phyloP scores from a whole-genome alignment of 129 eudicot species.

The Saussurea involucrata region DNA sequence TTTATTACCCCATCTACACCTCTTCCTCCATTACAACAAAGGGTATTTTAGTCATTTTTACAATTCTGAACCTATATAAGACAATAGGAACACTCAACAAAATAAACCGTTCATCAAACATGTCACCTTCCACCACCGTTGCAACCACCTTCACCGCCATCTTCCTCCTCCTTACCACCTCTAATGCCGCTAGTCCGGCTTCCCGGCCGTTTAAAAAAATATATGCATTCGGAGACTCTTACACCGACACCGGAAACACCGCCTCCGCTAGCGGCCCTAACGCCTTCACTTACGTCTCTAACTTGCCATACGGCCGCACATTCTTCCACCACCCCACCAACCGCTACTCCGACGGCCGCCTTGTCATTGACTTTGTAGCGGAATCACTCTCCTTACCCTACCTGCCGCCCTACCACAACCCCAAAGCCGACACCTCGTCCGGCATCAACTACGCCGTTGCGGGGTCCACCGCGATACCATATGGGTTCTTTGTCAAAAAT shows the following conservation, averaged over 20 bases:
- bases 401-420: conserved; percentile 61
- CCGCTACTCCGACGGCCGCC: conserved; percentile 88
- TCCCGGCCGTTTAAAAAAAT: conserved; percentile 44
- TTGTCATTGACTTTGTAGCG: conserved; percentile 76
- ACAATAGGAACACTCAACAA: neutral
- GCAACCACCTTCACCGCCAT: conserved; percentile 11
- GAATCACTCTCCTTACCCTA: conserved; percentile 54
- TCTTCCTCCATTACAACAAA: conserved; percentile 10
- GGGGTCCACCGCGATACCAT: conserved; percentile 74
- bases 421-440: conserved; percentile 28
- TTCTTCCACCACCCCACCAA: conserved; percentile 91
- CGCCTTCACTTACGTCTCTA: conserved; percentile 53
- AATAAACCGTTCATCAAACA: conserved; percentile 4
- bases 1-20: conserved; percentile 28
- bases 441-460: conserved; percentile 85
- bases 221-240: conserved; percentile 82
- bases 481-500: conserved; percentile 59
- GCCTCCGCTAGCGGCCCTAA: conserved; percentile 50
- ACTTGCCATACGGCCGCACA: conserved; percentile 74
- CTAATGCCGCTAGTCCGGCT: neutral
- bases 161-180: neutral
- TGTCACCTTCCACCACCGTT: conserved; percentile 22
- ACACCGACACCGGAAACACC: conserved; percentile 94
- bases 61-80: conserved; percentile 15
- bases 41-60: neutral